Evolutionary conservation across 2,329 filamentous ascomycete species (phyloP).

Genomic region (Cladosporium oxysporum): DNA sequence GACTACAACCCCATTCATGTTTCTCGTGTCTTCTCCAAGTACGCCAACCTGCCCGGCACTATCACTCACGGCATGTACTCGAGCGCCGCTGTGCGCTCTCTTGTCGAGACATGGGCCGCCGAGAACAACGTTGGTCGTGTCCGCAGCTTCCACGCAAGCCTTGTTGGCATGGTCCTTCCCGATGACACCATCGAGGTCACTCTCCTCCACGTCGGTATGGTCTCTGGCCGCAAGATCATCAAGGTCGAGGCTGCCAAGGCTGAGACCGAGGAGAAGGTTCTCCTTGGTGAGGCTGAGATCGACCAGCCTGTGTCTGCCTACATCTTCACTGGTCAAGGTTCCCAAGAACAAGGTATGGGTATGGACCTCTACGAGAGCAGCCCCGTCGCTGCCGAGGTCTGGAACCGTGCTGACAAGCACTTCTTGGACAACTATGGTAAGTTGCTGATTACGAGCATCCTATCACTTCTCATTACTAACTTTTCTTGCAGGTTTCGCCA

Average conservation of each 20-base stretch:
- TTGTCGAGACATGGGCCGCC: slow-evolving; percentile 98
- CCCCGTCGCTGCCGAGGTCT: slow-evolving; percentile 91
- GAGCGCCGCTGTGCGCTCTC: slow-evolving; percentile 89
- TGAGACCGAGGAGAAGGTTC: slow-evolving; percentile 93
- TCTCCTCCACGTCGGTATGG: slow-evolving; percentile 96
- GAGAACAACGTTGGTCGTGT: slow-evolving; percentile 98
- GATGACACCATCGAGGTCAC: slow-evolving; percentile 95
- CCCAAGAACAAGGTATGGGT: slow-evolving; percentile 98
- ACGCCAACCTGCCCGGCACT: slow-evolving; percentile 91
- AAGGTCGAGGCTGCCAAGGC: slow-evolving; percentile 96
- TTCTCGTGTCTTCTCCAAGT: slow-evolving; percentile 92
- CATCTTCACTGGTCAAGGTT: slow-evolving; percentile 97
- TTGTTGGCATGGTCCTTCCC: slow-evolving; percentile 98
- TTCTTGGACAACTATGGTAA: slow-evolving; percentile 97
- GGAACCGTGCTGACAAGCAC: slow-evolving; percentile 96
- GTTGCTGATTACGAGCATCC: slow-evolving; percentile 31
- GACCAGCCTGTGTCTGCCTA: slow-evolving; percentile 97
- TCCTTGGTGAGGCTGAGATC: slow-evolving; percentile 93
- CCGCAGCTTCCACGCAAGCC: slow-evolving; percentile 91
- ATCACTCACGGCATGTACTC: slow-evolving; percentile 99
- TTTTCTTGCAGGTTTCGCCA: slow-evolving; percentile 71
- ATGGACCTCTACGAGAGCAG: slow-evolving; percentile 98
- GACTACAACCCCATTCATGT: slow-evolving; percentile 99
- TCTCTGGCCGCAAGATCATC: slow-evolving; percentile 97
- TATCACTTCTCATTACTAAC: neutral